Evolutionary conservation across 257 asterid genomes (phyloP).

Genomic region (Knoxia roxburghii): DNA sequence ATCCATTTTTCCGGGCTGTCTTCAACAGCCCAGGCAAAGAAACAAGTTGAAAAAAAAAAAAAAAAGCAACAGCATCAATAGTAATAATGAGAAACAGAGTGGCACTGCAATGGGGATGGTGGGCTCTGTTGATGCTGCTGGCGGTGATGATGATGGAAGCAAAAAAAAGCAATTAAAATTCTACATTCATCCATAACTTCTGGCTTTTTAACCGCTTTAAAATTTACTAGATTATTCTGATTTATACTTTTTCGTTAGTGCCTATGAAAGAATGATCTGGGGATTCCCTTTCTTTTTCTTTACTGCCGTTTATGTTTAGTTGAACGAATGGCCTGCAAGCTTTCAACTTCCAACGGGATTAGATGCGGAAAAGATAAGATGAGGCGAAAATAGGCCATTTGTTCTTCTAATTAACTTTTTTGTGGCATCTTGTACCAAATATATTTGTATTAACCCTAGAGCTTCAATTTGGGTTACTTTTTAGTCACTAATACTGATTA

Average conservation of each 20-base stretch:
- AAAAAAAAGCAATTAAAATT: neutral
- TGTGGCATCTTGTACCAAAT: too few species aligned
- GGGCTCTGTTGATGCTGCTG: conserved; percentile 1
- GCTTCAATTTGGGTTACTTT: too few species aligned
- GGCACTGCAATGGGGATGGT: neutral
- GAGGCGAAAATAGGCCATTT: too few species aligned
- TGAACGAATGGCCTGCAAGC: too few species aligned
- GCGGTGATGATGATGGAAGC: neutral
- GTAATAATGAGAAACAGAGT: neutral
- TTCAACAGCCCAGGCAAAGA: neutral
- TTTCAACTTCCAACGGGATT: too few species aligned
- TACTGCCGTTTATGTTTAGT: too few species aligned
- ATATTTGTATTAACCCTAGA: too few species aligned
- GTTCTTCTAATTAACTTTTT: too few species aligned
- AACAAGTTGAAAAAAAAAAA: neutral
- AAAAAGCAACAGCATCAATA: neutral
- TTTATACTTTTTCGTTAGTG: neutral
- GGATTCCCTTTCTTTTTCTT: too few species aligned
- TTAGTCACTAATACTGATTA: too few species aligned
- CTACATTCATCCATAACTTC: conserved; percentile 7
- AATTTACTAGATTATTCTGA: neutral
- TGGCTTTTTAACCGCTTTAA: conserved; percentile 4
- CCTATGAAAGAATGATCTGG: neutral
- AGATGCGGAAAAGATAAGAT: too few species aligned
- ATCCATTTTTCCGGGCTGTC: conserved; percentile 25